phyloP scores from a whole-genome alignment of 2,329 filamentous ascomycete species.

The Helotiales sp. region DNA sequence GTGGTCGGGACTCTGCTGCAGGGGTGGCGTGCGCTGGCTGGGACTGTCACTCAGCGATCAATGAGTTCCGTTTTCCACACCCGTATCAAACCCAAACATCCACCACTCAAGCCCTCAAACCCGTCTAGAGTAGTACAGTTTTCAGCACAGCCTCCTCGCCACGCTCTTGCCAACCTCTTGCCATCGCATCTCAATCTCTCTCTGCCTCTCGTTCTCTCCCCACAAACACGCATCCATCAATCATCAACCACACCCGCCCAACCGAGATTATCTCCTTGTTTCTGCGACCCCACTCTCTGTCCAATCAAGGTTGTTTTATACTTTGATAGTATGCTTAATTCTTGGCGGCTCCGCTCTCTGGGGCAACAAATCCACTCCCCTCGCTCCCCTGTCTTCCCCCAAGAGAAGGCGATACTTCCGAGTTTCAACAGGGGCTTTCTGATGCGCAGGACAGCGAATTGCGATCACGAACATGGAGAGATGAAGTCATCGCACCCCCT shows the following conservation, averaged over 20 bases:
- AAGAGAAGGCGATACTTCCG: too few relatives aligned
- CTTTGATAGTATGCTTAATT: slow-evolving; percentile 4
- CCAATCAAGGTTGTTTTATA: slow-evolving; percentile 1
- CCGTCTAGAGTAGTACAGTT: background rate
- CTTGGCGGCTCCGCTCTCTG: background rate
- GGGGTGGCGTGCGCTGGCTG: background rate
- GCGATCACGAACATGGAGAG: too few relatives aligned
- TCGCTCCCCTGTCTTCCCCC: background rate
- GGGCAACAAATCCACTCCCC: too few relatives aligned
- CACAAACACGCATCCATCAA: background rate
- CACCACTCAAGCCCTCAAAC: background rate
- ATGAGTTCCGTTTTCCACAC: background rate
- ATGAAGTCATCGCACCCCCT: background rate
- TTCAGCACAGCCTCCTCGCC: slow-evolving; percentile 2
- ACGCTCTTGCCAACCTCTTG: background rate
- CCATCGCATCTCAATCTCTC: background rate
- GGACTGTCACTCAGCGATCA: too few relatives aligned
- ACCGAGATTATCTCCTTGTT: slow-evolving; percentile 7
- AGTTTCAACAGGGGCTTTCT: background rate
- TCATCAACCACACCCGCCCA: background rate
- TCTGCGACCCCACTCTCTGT: background rate
- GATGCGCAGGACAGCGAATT: too few relatives aligned
- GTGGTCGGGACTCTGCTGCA: background rate
- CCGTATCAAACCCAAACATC: background rate
- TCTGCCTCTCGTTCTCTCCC: background rate